Evolutionary conservation across 73 alveolate species (phyloP).

Genomic region (Tetrahymena elliotti): DNA sequence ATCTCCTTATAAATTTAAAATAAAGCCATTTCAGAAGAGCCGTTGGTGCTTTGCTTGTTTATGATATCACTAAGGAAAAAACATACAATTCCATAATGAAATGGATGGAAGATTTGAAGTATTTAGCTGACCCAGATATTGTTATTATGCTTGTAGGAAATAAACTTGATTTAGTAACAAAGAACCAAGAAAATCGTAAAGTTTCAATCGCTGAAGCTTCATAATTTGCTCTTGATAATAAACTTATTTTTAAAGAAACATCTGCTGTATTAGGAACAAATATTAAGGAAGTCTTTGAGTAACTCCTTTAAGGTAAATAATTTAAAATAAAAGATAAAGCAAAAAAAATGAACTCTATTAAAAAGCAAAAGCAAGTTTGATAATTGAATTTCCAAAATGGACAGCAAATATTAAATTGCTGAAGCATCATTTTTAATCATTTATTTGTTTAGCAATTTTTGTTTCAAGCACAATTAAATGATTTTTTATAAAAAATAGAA

Average conservation of each 20-base stretch:
- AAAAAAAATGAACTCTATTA: background rate
- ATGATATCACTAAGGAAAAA: constrained; percentile 71
- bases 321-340: background rate
- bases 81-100: constrained; percentile 60
- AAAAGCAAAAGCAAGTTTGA: no score
- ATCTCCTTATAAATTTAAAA: background rate
- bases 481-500: background rate
- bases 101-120: constrained; percentile 66
- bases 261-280: constrained; percentile 77
- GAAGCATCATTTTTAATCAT: no score
- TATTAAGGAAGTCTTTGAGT: constrained; percentile 81
- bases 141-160: constrained; percentile 92
- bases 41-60: constrained; percentile 77
- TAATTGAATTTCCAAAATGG: no score
- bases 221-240: constrained; percentile 70
- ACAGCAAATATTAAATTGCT: no score
- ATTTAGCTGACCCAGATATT: constrained; percentile 90
- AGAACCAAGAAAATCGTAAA: constrained; percentile 64
- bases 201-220: constrained; percentile 77
- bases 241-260: constrained; percentile 78
- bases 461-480: background rate
- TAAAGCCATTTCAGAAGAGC: constrained; percentile 70
- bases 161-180: constrained; percentile 80
- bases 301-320: constrained; percentile 62
- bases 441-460: no score